Percentiles rank a stretch among this genome's conserved stretches.
Conservation (phyloP, 1,139 yeast species). For the Chernovozyma aurita region DNA sequence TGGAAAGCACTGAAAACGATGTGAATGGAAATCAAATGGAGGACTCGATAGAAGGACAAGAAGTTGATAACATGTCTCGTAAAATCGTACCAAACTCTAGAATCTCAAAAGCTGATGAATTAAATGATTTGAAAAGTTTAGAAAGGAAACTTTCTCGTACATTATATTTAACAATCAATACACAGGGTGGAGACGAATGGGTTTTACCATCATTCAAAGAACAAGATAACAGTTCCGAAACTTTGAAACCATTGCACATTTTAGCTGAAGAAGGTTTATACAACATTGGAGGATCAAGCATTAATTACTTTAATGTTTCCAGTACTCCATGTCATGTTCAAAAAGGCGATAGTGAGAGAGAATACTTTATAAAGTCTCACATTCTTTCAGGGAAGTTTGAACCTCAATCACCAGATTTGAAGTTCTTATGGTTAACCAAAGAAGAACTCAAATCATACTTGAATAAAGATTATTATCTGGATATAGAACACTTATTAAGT, state of each 20-base stretch:
- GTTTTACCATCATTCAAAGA: constrained; percentile 66
- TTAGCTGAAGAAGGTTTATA: constrained; percentile 75
- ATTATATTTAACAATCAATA: constrained; percentile 63
- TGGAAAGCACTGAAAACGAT: constrained; percentile 25
- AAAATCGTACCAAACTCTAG: constrained; percentile 71
- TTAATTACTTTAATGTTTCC: constrained; percentile 88
- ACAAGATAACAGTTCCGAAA: constrained; percentile 17
- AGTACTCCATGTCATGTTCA: constrained; percentile 78
- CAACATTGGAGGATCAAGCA: constrained; percentile 64
- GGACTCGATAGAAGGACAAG: constrained; percentile 33
- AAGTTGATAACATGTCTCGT: constrained; percentile 55
- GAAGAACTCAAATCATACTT: constrained; percentile 66
- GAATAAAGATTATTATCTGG: constrained; percentile 49
- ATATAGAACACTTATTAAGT: constrained; percentile 50
- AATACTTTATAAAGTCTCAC: constrained; percentile 80
- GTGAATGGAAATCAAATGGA: constrained; percentile 13
- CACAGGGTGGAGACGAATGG: constrained; percentile 57
- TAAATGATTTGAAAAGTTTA: constrained; percentile 58
- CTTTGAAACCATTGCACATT: constrained; percentile 53
- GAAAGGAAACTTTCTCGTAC: constrained; percentile 81
- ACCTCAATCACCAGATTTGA: constrained; percentile 34
- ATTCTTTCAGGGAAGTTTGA: constrained; percentile 82
- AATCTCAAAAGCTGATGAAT: constrained; percentile 68
- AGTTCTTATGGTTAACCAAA: constrained; percentile 78
- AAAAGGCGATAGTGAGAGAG: constrained; percentile 27